Base-by-base conservation (phyloP, 495 filamentous ascomycete genomes). In the Neurospora sp. region DNA sequence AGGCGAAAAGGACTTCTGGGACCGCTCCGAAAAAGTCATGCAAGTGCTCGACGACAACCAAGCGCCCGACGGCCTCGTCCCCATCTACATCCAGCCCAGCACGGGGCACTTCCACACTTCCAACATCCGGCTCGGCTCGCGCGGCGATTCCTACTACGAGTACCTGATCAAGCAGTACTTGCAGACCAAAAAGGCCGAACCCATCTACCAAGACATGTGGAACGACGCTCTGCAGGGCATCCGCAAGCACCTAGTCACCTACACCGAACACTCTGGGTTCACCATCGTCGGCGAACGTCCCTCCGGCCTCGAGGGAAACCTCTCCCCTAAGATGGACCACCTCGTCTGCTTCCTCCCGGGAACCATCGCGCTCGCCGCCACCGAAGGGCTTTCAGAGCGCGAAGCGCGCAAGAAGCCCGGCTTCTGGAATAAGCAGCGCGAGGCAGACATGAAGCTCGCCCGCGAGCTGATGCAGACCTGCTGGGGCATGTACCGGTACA, bases 141-240 rank as follows among this genome's bases (percentile, higher is more conserved):
- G 96, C 72, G 96, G 95, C 48, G 96, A 99, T 80, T 97, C 93
- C 20, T 99, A 98, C 79, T 99, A 99, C 82, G 93, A 98, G 81
- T 98, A 97, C 80, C 89, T 97, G 44, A 93, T 98, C 84, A 98
- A 98, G 82, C 95, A 98, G 79, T 97, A 96, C 79, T 85, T 96
- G 5, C 96, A 98, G 78, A 99, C 96, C 10, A 91, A 91, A 27
- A 89, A 92, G 80, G 86, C 94, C 76, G 96, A 99, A 80, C 86
- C 90, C 1, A 83, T 98, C 9, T 99, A 98, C 81, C 85, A 90
- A 66, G 92, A 95, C 5, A 92, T 99, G 89, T 99, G 96, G 93
- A 87, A 96, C 62, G 91, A 98, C 80, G 86, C 94, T 8, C 84
- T 98, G 35, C 84, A 83, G 41, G 96, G 96, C 37, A 90, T 99